phyloP scores from a whole-genome alignment of 2,329 filamentous ascomycete species.

The Fusarium neocosmosporiellum region DNA sequence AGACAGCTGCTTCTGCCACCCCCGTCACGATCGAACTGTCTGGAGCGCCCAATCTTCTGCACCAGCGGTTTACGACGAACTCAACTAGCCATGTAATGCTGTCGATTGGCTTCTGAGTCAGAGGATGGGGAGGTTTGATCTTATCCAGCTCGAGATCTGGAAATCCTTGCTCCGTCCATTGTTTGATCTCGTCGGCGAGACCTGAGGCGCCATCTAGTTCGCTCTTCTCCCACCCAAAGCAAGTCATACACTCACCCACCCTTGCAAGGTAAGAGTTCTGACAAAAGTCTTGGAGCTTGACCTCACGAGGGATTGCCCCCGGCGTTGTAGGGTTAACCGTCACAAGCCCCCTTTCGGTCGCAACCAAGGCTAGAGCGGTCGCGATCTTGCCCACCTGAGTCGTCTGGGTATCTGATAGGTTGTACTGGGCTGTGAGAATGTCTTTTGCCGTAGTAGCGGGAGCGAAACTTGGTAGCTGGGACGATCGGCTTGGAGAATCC shows the following conservation, averaged over 20 bases:
- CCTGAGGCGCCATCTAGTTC: neutral
- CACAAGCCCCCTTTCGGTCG: neutral
- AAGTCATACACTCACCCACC: neutral
- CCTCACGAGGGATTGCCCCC: neutral
- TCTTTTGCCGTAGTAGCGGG: neutral
- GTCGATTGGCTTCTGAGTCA: neutral
- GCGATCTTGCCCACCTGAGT: neutral
- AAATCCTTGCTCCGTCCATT: neutral
- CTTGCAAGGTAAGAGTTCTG: neutral
- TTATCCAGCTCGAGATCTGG: neutral
- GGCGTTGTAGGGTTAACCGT: neutral
- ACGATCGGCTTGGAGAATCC: neutral
- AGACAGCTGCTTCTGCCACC: neutral
- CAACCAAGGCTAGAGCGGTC: neutral
- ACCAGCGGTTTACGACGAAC: neutral
- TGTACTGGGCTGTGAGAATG: neutral
- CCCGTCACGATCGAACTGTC: neutral
- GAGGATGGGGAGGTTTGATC: neutral
- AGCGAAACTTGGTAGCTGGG: neutral
- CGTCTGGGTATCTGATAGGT: neutral
- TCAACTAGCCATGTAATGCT: neutral
- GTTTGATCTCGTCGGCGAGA: neutral
- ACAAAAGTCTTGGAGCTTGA: neutral
- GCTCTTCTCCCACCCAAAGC: neutral
- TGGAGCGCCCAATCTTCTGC: neutral